phyloP scores from a whole-genome alignment of 2,329 filamentous ascomycete genomes.

The Lachnellula arida region DNA sequence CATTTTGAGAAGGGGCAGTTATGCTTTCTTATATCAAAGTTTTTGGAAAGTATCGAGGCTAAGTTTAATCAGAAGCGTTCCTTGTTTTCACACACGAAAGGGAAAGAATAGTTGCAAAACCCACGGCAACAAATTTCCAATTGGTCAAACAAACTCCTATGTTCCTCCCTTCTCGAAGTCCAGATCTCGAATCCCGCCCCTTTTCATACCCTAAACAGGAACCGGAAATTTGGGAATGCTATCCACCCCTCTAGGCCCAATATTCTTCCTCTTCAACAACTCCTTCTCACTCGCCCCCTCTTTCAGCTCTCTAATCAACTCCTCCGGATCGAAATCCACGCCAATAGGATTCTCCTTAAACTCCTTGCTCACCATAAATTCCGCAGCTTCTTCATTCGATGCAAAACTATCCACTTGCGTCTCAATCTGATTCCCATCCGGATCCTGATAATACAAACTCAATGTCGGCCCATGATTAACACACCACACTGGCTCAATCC shows the following conservation, averaged over 20 bases:
- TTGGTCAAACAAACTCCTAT: too few relatives aligned
- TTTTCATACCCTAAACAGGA: neutral
- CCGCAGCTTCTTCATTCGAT: slow-evolving; percentile 33
- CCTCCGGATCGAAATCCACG: slow-evolving; percentile 41
- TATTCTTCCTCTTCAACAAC: neutral
- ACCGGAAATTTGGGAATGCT: neutral
- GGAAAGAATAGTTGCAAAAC: too few relatives aligned
- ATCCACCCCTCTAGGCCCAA: neutral
- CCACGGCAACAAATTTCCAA: too few relatives aligned
- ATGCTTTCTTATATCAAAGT: too few relatives aligned
- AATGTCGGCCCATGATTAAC: slow-evolving; percentile 45
- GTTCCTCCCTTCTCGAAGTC: too few relatives aligned
- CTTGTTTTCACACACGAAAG: too few relatives aligned
- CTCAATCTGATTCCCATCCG: slow-evolving; percentile 45
- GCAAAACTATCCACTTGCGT: slow-evolving; percentile 43
- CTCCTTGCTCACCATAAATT: slow-evolving; percentile 35
- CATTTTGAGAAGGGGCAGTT: too few relatives aligned
- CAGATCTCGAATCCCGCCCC: neutral
- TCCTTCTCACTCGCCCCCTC: slow-evolving; percentile 1
- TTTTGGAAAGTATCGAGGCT: too few relatives aligned
- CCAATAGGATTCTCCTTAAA: slow-evolving; percentile 42
- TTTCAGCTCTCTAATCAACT: slow-evolving; percentile 14
- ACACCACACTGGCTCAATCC: slow-evolving; percentile 39
- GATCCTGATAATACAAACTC: slow-evolving; percentile 45
- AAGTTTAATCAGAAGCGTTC: too few relatives aligned